These are phyloP conservation scores for Nemania sp. DNA, from an alignment of 2,329 filamentous ascomycete genomes.

Conservation along the genomic window DNA sequence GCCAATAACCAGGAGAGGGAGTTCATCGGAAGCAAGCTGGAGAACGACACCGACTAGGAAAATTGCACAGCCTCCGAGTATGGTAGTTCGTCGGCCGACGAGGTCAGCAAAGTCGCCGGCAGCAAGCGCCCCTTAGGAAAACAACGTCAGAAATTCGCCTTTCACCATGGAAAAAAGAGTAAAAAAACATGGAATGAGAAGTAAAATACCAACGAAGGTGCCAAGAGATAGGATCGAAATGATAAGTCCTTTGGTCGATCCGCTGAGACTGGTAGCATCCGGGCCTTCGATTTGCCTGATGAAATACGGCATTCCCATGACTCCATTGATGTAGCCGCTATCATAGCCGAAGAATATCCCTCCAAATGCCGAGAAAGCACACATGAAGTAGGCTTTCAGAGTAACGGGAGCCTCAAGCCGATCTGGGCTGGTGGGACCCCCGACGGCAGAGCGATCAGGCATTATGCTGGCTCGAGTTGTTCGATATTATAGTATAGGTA, in stretches of 20 bases:
- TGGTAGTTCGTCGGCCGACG: constrained; percentile 72
- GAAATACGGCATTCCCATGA: constrained; percentile 45
- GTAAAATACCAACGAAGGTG: constrained; percentile 67
- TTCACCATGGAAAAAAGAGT: background rate
- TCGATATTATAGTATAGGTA: background rate
- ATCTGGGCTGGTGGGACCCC: constrained; percentile 51
- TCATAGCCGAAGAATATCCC: constrained; percentile 48
- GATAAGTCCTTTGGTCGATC: constrained; percentile 58
- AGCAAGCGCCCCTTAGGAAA: constrained; percentile 61
- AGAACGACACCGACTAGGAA: constrained; percentile 71
- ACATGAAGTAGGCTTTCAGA: constrained; percentile 52
- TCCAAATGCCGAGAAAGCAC: constrained; percentile 41
- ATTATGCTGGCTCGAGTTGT: constrained; percentile 25
- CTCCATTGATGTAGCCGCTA: constrained; percentile 46
- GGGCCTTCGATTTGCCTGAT: constrained; percentile 40
- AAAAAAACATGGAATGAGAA: background rate
- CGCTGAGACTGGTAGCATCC: constrained; percentile 40
- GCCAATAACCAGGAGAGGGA: constrained; percentile 69
- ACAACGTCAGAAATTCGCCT: background rate
- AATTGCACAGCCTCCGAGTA: constrained; percentile 71
- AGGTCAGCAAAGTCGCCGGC: constrained; percentile 77
- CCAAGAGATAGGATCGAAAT: constrained; percentile 76
- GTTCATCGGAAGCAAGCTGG: constrained; percentile 61
- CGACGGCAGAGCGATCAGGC: constrained; percentile 36
- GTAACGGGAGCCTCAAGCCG: constrained; percentile 63